phyloP scores from a whole-genome alignment of 495 filamentous ascomycete species.

The Neurospora tetrasperma region DNA sequence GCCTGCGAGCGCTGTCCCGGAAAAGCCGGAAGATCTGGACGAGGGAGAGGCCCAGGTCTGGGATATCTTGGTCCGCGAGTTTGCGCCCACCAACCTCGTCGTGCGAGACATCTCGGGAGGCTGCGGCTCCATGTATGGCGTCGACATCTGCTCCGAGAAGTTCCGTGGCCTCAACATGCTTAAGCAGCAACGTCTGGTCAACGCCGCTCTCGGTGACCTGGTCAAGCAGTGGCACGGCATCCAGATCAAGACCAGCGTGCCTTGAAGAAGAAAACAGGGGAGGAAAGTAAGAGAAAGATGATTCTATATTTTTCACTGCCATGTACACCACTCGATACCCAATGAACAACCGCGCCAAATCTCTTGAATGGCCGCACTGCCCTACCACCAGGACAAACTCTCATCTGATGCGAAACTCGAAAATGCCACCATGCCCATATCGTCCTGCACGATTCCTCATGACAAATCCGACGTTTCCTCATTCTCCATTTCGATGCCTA shows the following conservation, averaged over 20 bases:
- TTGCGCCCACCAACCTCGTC: constrained; percentile 35
- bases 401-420: not conserved
- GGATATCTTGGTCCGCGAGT: constrained; percentile 32
- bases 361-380: not conserved
- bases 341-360: not conserved
- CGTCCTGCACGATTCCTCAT: not conserved
- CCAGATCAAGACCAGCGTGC: constrained; percentile 53
- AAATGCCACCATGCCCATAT: not conserved
- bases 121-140: constrained; percentile 69
- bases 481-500: not conserved
- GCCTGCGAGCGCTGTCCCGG: constrained; percentile 5
- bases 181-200: constrained; percentile 64
- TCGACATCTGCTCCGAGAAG: constrained; percentile 54
- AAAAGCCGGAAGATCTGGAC: constrained; percentile 32
- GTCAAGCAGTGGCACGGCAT: constrained; percentile 70
- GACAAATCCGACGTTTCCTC: not conserved
- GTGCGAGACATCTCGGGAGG: constrained; percentile 74
- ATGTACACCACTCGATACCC: constrained; percentile 1
- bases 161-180: constrained; percentile 58
- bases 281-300: not conserved
- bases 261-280: constrained; percentile 7
- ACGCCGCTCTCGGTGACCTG: constrained; percentile 54
- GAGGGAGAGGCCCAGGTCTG: constrained; percentile 37
- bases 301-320: not conserved
- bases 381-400: not conserved